phyloP scores from a whole-genome alignment of 805 yeast species.

The Suhomyces tanzawaensis region DNA sequence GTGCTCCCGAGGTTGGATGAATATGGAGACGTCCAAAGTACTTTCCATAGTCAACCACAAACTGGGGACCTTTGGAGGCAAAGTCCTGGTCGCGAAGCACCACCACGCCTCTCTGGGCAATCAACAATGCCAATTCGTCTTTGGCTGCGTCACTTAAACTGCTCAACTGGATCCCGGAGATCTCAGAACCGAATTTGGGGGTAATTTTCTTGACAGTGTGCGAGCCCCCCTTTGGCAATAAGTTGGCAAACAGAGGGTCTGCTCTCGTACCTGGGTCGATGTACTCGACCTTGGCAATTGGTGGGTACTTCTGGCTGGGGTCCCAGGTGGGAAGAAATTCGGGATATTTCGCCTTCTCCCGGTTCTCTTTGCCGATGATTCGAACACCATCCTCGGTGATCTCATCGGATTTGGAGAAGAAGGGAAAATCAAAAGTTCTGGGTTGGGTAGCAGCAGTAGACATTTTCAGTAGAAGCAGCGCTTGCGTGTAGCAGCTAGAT shows the following conservation, averaged over 20 bases:
- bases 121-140: constrained; percentile 31
- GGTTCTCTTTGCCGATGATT: constrained; percentile 24
- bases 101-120: constrained; percentile 36
- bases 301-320: constrained; percentile 28
- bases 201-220: constrained; percentile 20
- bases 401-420: constrained; percentile 49
- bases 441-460: neutral
- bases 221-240: constrained; percentile 18
- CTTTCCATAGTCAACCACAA: constrained; percentile 53
- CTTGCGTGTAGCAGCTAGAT: neutral
- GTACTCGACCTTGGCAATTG: constrained; percentile 25
- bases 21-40: constrained; percentile 71
- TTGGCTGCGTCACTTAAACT: constrained; percentile 24
- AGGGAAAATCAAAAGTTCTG: constrained; percentile 46
- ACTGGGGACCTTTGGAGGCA: constrained; percentile 40
- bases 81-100: constrained; percentile 34
- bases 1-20: constrained; percentile 75
- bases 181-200: constrained; percentile 33
- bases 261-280: constrained; percentile 30
- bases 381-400: constrained; percentile 25
- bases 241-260: constrained; percentile 17
- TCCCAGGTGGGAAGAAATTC: constrained; percentile 36
- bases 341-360: constrained; percentile 22
- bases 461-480: constrained; percentile 1
- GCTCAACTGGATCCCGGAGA: constrained; percentile 30